Evolutionary conservation across 2,329 filamentous ascomycete species (phyloP), one percentile per base, ranked within the genome.

Genomic region (Xylaria digitata): DNA sequence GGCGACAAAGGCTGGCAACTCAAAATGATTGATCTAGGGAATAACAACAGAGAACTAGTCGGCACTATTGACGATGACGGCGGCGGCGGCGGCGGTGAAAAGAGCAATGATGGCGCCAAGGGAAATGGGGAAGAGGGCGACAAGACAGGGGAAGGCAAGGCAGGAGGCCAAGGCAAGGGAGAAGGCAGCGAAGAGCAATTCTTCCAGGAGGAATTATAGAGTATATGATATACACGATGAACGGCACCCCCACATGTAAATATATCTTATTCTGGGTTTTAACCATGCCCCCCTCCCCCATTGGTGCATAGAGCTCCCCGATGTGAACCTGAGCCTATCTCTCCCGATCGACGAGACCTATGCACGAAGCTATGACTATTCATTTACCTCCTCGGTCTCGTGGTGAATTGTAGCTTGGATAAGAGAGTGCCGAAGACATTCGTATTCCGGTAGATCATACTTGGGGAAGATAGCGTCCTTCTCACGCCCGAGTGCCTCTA

Each of bases 1-100:
- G 87, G 89, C 2, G 88, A 90, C 7, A 87, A 89, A 70, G 88
- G 89, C 17, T 97, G 94, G 93, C 91, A 89, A 73, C 82, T 97
- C 66, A 92, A 96, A 78, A 84, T 96, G 15, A 87, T 96, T 0
- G 91, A 96, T 74, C 84, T 88, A 11, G 86, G 90, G 1, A 84
- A 86, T 23, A 81, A 84, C 4, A 75, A 86, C 23, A 81, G 87
- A 68, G 90, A 93, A 75, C 87, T 95, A 46, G 82, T 90, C 50
- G 92, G 90, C 0, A 87, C 92, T 48, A 85, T 95, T 17, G 89
- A 90, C 32, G 80, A 81, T 1, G 85, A 86, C 13, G 84, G 86
- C 0, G 82, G 84, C 9, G 77, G 81, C 8, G 77, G 75, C 17
- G 74, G 76, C 45, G 74, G 76, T 43, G 64, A 66, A 53, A 59